Evolutionary conservation across 495 filamentous ascomycete genomes (phyloP), one percentile per base, ranked within the genome.

Genomic region (Collariella sp.): DNA sequence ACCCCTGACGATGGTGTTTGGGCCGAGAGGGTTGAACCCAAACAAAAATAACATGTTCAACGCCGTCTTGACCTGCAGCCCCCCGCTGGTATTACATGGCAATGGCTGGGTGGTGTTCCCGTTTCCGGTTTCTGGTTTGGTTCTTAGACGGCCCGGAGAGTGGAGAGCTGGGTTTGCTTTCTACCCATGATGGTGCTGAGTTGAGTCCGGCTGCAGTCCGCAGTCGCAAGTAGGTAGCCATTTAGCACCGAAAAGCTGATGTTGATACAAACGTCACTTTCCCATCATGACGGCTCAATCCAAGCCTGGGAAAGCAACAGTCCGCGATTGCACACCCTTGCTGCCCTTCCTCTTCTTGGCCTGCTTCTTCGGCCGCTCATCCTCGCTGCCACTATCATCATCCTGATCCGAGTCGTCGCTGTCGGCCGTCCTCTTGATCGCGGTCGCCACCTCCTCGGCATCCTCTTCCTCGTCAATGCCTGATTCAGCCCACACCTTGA

Each of bases 401-500:
- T 57, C 62, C 6, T 59, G 52, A 16, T 70, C 72, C 5, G 65
- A 71, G 11, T 70, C 64, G 31, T 69, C 68, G 19, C 66, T 70
- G 23, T 68, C 70, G 2, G 69, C 71, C n/a, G 70, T 57, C 42
- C 65, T 62, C 56, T 73, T 76, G 24, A 73, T 72, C 20, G 67
- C 70, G 39, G 70, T 72, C 29, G 72, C 76, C 36, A 75, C 73
- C 23, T 77, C 76, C 12, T 70, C 69, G 5, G 65, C 72, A 19
- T 69, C 71, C 7, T 73, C 62, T 2, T 62, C 70, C 12, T 76
- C 76, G 5, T 67, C 69, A 11, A 64, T 67, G 2, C 62, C 69
- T 22, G 67, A 65, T 18, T 69, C 69, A 29, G 71, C 72, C 90
- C 90, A 96, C 10, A 96, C 83, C 72, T 95, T 95, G 58, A 96